Base-by-base conservation (phyloP, 2,329 filamentous ascomycete species). In the Trichoderma simmonsii region DNA sequence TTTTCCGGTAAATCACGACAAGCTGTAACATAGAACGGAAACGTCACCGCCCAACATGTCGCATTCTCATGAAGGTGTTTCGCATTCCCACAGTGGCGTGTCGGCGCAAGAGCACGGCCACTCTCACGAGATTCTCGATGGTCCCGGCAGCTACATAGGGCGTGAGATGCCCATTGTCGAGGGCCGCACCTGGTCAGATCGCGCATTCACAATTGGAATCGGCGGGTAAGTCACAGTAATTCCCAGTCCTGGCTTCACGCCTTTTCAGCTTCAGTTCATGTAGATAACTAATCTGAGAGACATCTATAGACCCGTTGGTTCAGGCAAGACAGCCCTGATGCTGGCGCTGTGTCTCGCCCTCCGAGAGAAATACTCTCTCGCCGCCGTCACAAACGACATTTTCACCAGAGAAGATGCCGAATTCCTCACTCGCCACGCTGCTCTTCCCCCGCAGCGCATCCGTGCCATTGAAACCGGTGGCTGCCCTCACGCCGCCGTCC, bases 341-440 rank as follows among this genome's bases (percentile, higher is more conserved):
- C 90, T 98, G 12, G 92, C 93, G 51, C 92, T 98, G 76, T 98
- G 94, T 85, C 91, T 91, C 43, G 91, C 92, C 8, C 90, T 99
- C 7, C 92, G 96, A 73, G 86, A 91, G 65, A 86, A 88, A 70
- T 95, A 93, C 88, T 94, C 91, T 79, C 92, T 99, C 78, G 96
- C 96, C 1, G 96, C 94, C 73, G 95, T 99, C 26, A 99, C 96
- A 64, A 98, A 98, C 87, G 95, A 98, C 86, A 98, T 98, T 86
- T 98, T 98, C 87, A 98, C 95, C 26, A 92, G 92, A 75, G 96
- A 99, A 84, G 96, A 99, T 86, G 95, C 95, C 85, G 96, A 98
- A 83, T 99, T 99, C 85, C 90, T 99, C 30, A 97, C 94, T 72
- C 90, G 91, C 71, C 88, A 98, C 87, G 87, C 89, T 75, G 96